Base-by-base conservation (phyloP, 1,284 basidiomycete species). In the Tilletia walkeri region DNA sequence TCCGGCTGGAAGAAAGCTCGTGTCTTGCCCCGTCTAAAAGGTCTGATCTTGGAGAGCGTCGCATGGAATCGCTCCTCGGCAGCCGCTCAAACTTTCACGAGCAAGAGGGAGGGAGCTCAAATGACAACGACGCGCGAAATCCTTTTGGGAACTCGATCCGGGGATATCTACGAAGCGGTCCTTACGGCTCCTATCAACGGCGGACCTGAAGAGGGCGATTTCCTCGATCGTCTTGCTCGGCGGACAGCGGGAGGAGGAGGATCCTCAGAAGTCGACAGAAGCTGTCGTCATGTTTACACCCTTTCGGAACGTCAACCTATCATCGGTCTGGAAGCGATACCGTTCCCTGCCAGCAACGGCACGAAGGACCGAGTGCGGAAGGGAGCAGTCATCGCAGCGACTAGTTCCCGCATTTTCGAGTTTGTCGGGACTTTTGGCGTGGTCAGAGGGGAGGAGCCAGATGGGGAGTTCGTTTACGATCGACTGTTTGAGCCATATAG, bases 341-440 rank as follows among this genome's bases (percentile, higher is more conserved):
- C 67, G 12, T 78, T 80, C 45, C 70, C 75, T 4, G n/a, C 71
- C 16, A 39, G 67, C 4, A 67, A 67, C 7, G 12, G 72, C 63
- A 53, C 48, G 5, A 24, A n/a, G 3, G 66, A 65, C 38, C 39
- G 41, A 24, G n/a, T 39, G 65, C n/a, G 67, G 56, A 71, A 70
- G 30, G 76, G 76, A 4, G 76, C 73, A 16, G 89, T 94, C n/a
- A 86, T 97, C 10, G 89, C 89, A 3, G 93, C 94, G 0, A 97
- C 95, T 1, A 88, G 90, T 38, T 91, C 92, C 4, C 88, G 95
- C 70, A 91, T 98, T 78, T 96, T 96, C 82, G 94, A 98, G 81
- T 93, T 95, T 72, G 87, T 90, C 67, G 95, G 93, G 0, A 78
- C 63, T 87, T 85, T 75, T 4, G 80, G 80, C 0, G 80, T 90